Base-by-base conservation (phyloP, 2,329 filamentous ascomycete genomes). In the Sporothrix luriei region DNA sequence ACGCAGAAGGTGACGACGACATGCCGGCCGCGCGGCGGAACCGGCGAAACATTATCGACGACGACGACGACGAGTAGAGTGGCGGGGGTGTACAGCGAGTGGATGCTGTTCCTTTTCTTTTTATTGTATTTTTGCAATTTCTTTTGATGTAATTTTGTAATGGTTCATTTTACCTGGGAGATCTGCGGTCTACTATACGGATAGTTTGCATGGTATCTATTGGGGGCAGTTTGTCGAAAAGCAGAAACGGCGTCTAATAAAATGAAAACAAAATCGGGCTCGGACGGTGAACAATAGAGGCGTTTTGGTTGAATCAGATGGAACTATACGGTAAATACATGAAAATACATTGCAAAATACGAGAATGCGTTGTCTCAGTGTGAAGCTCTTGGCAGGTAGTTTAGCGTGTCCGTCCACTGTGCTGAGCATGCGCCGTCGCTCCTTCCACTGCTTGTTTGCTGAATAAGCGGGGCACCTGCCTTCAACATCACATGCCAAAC, bases 31-130 rank as follows among this genome's bases (percentile, higher is more conserved):
- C 79, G 48, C 81, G 84, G 69, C 78, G 83, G 71, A 80, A 82
- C 66, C 84, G 86, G 75, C 82, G 87, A 71, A 83, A 86, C 73
- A 82, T 89, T 73, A 82, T 89, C 70, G 86, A 88, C 68, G 87
- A 88, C 68, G 86, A 88, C 69, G 87, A 88, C 52, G 85, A 87
- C 54, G 71, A 74, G 38, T 70, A 69, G 69, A 26, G 9, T 49
- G 26, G 64, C 19, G 61, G 5, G 52, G 7, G 46, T 5, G 43
- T 11, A 9, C 14, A 16, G 26, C 3, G 52, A 33, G 24, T 7
- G 7, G 49, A 21, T 10, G 33, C 7, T 33, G 5, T 33, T n/a
- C n/a, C n/a, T n/a, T 43, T 3, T 43, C 4, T 33, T 40, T 65
- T 26, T 48, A 33, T 5, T 4, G 26, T 48, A 9, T 43, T 29